A percentile compares a stretch with the other conserved stretches of the same genome.
Conservation (phyloP, 768 basidiomycete genomes). For the Podaxis sp. region DNA sequence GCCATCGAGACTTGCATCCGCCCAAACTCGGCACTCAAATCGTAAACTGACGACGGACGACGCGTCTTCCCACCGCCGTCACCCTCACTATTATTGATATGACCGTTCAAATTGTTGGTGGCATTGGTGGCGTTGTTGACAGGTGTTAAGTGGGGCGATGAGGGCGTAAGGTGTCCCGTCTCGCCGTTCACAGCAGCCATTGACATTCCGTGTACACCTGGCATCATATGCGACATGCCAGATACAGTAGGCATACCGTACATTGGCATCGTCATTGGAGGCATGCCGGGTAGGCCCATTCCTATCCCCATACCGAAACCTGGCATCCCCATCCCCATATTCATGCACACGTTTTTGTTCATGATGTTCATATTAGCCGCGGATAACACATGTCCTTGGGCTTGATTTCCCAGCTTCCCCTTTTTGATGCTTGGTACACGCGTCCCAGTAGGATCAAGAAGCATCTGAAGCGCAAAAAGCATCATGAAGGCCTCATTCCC, state of each 20-base stretch:
- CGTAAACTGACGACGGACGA: conserved; percentile 29
- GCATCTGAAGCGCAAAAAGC: conserved; percentile 66
- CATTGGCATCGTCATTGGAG: conserved; percentile 18
- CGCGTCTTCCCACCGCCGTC: conserved; percentile 1
- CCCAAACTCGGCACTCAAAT: conserved; percentile 41
- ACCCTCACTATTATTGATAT: background rate
- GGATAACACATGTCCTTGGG: background rate
- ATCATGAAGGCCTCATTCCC: conserved; percentile 78
- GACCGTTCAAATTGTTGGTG: background rate
- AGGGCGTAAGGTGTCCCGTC: background rate
- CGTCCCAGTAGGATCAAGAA: conserved; percentile 57
- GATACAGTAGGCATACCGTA: conserved; percentile 14
- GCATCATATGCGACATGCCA: conserved; percentile 14
- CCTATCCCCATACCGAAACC: background rate
- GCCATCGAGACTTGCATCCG: conserved; percentile 29
- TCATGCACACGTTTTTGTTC: conserved; percentile 8
- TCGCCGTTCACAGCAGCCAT: conserved; percentile 6
- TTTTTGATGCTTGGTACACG: conserved; percentile 35
- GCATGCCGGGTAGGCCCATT: conserved; percentile 18
- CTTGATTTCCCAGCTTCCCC: conserved; percentile 17
- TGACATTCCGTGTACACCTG: conserved; percentile 5
- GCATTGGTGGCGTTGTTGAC: background rate
- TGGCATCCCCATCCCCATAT: conserved; percentile 15
- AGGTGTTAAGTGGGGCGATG: background rate
- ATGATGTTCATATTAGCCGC: conserved; percentile 10